phyloP scores from a whole-genome alignment of 257 asterid species.

The Solanum ossicruentum region DNA sequence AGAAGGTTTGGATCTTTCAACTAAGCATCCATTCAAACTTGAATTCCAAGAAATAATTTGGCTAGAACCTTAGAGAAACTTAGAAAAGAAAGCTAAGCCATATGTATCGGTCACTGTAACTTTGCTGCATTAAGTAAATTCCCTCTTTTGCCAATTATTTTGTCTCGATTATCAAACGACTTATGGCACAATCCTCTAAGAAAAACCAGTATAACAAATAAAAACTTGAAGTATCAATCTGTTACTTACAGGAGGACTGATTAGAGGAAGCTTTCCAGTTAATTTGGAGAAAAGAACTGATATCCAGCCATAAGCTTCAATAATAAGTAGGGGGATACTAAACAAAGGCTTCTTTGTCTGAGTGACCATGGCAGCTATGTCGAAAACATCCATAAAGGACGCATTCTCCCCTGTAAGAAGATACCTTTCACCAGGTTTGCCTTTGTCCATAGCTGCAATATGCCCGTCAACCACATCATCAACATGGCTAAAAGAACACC shows the following conservation, averaged over 20 bases:
- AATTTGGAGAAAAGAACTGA: slow-evolving; percentile 53
- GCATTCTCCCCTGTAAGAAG: slow-evolving; percentile 95
- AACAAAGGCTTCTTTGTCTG: slow-evolving; percentile 57
- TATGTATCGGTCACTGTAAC: background rate
- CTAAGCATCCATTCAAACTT: background rate
- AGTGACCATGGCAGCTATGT: slow-evolving; percentile 61
- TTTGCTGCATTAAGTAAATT: background rate
- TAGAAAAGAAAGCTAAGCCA: background rate
- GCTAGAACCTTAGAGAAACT: background rate
- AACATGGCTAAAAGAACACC: slow-evolving; percentile 65
- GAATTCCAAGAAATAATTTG: background rate
- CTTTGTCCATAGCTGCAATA: slow-evolving; percentile 62
- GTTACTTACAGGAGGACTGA: slow-evolving; percentile 79
- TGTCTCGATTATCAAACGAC: background rate
- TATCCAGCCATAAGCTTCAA: slow-evolving; percentile 55
- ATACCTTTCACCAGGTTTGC: slow-evolving; percentile 66
- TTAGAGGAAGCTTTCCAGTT: slow-evolving; percentile 75
- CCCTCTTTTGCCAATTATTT: background rate
- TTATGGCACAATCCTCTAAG: background rate
- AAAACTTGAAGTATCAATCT: background rate
- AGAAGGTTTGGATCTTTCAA: too few relatives aligned
- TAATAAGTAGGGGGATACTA: slow-evolving; percentile 40
- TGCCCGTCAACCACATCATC: slow-evolving; percentile 90
- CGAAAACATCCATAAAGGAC: slow-evolving; percentile 67
- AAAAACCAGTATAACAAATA: background rate